Base-by-base conservation (phyloP, 345 rosid genomes). In the Durio zibethinus region DNA sequence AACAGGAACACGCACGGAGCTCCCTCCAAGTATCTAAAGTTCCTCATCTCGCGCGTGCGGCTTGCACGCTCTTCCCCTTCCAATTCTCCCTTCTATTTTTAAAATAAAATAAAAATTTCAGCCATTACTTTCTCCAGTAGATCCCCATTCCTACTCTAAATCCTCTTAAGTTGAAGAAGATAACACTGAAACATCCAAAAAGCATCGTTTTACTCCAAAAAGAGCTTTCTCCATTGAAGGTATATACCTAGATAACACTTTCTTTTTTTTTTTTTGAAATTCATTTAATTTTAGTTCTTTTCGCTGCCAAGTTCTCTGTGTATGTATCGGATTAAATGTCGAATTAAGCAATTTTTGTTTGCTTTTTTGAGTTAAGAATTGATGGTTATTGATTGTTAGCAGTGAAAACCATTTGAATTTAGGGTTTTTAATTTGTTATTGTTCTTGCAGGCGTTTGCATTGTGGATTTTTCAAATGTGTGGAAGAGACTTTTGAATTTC, bases 351-450 rank as follows among this genome's bases (percentile, higher is more conserved):
- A 35, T 36, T 77, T 56, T 74, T 23, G 84, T 53, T 63, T 53
- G 11, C 33, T 68, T 76, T 76, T 43, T 27, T 69, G 21, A 60
- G 80, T 62, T 70, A 50, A 29, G 11, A 62, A 80, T 71, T 75
- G 73, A 72, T 74, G 38, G 35, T 69, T 63, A 50, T 77, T 76
- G 60, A 65, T 52, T 7, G 53, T 35, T 67, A 64, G 47, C 38
- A 64, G 76, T 72, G 47, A 43, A 53, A 56, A 56, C 73, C 36
- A 45, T 69, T 82, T 60, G 74, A 76, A 80, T 77, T 82, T 84
- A 83, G 91, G 89, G 88, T 84, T 89, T 81, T 38, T 72, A 5
- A 8, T 47, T 25, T 45, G 56, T 42, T 84, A 81, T 72, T 62
- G 31, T 74, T 67, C 72, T 78, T 86, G 68, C 81, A 73, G 86